Evolutionary conservation across 2,329 filamentous ascomycete species (phyloP).

Genomic region (Byssochlamys sp.): DNA sequence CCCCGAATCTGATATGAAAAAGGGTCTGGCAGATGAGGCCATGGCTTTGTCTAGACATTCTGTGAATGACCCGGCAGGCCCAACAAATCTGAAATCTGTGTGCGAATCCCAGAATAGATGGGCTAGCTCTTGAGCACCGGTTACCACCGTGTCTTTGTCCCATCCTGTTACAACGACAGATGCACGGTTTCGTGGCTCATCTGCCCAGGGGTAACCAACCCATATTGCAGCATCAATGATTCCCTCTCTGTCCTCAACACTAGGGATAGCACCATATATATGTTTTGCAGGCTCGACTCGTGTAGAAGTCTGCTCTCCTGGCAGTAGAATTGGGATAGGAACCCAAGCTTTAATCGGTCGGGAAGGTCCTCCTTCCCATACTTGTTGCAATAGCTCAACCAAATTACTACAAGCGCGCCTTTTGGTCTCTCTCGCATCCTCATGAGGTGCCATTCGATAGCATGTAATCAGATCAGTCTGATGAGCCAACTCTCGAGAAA

Average conservation of each 20-base stretch:
- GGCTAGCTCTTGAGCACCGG: slow-evolving; percentile 39
- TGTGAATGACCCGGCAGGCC: slow-evolving; percentile 39
- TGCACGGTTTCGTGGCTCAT: slow-evolving; percentile 45
- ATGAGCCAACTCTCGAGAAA: slow-evolving; percentile 41
- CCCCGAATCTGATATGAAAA: slow-evolving; percentile 48
- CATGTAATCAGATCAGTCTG: slow-evolving; percentile 45
- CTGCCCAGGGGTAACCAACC: slow-evolving; percentile 50
- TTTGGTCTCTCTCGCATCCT: slow-evolving; percentile 43
- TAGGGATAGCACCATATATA: slow-evolving; percentile 41
- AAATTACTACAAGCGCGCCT: slow-evolving; percentile 44
- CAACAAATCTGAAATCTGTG: slow-evolving; percentile 43
- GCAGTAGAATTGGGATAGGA: slow-evolving; percentile 43
- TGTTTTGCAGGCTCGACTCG: slow-evolving; percentile 43
- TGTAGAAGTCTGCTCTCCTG: slow-evolving; percentile 48
- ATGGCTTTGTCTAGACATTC: slow-evolving; percentile 42
- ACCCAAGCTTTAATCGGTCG: slow-evolving; percentile 46
- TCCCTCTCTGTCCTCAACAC: slow-evolving; percentile 31
- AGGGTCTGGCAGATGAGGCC: slow-evolving; percentile 33
- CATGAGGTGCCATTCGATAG: slow-evolving; percentile 45
- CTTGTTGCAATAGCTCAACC: slow-evolving; percentile 28
- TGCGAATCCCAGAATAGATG: slow-evolving; percentile 40
- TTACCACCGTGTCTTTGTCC: slow-evolving; percentile 31
- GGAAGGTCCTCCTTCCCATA: neutral
- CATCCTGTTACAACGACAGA: slow-evolving; percentile 45
- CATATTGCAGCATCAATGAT: slow-evolving; percentile 46